phyloP scores from a whole-genome alignment of 148 eudicot species.

The Persicaria maculosa region DNA sequence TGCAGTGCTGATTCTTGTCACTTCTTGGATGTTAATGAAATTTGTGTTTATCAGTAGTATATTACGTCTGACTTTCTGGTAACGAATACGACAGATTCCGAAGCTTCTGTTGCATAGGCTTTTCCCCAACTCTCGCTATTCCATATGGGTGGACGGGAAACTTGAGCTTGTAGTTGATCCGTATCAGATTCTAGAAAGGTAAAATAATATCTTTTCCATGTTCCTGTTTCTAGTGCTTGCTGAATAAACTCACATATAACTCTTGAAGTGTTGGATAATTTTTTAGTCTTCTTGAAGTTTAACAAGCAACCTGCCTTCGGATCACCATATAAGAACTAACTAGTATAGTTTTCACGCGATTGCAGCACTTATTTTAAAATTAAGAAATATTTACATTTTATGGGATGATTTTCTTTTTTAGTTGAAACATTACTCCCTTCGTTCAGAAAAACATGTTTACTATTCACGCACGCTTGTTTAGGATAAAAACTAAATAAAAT shows the following conservation, averaged over 20 bases:
- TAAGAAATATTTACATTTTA: too few species aligned
- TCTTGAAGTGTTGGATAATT: not conserved
- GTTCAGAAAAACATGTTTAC: too few species aligned
- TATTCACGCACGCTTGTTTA: too few species aligned
- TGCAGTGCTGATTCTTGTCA: too few species aligned
- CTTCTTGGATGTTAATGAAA: too few species aligned
- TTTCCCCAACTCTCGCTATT: slow-evolving; percentile 67
- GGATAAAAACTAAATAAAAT: too few species aligned
- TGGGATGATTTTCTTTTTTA: too few species aligned
- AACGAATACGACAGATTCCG: slow-evolving; percentile 51
- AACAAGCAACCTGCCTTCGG: slow-evolving; percentile 45
- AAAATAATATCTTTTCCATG: not conserved
- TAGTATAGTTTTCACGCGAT: too few species aligned
- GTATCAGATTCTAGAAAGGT: slow-evolving; percentile 83
- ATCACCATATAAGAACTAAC: too few species aligned
- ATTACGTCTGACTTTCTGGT: not conserved
- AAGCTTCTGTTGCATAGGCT: slow-evolving; percentile 85
- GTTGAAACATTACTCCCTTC: too few species aligned
- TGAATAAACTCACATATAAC: too few species aligned
- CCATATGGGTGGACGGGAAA: slow-evolving; percentile 92
- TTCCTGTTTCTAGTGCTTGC: not conserved
- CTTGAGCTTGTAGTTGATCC: slow-evolving; percentile 88
- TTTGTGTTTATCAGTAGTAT: not conserved
- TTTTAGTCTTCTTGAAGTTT: not conserved
- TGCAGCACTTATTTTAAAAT: too few species aligned